phyloP scores from a whole-genome alignment of 1,284 basidiomycete genomes.

The Fomitopsis schrenkii region DNA sequence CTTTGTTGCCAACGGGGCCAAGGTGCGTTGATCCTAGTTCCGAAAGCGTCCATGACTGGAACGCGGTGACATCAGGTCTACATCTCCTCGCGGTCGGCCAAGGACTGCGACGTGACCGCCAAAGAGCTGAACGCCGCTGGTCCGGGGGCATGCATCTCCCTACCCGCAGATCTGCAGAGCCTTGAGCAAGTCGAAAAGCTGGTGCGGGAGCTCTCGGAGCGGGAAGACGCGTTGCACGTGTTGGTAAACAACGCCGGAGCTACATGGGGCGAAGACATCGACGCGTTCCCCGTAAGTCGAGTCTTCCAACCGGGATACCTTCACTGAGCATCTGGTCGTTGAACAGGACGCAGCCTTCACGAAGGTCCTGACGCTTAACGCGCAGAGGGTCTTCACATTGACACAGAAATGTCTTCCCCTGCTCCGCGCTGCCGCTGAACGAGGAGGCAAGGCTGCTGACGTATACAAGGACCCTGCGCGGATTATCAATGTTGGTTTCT shows the following conservation, averaged over 20 bases:
- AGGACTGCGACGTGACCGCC: constrained; percentile 56
- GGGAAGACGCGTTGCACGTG: constrained; percentile 55
- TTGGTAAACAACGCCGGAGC: constrained; percentile 71
- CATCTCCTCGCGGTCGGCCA: constrained; percentile 58
- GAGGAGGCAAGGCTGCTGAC: constrained; percentile 34
- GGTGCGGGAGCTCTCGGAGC: constrained; percentile 44
- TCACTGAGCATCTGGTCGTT: too few relatives aligned
- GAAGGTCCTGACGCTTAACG: constrained; percentile 63
- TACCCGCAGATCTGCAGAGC: constrained; percentile 60
- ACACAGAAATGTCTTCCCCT: constrained; percentile 66
- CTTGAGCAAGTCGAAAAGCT: constrained; percentile 54
- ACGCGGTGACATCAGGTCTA: constrained; percentile 28
- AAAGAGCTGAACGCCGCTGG: constrained; percentile 50
- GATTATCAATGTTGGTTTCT: constrained; percentile 53
- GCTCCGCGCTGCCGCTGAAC: constrained; percentile 47
- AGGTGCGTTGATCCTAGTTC: constrained; percentile 30
- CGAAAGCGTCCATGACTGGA: not conserved
- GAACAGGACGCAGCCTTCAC: constrained; percentile 47
- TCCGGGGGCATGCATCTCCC: constrained; percentile 51
- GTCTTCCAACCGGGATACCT: not conserved
- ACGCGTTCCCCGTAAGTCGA: constrained; percentile 46
- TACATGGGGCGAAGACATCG: constrained; percentile 56
- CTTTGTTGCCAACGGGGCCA: constrained; percentile 63
- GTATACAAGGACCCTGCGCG: constrained; percentile 48
- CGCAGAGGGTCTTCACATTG: constrained; percentile 68